Conservation (phyloP, 129 eudicot genomes). For the Smallanthus sonchifolius region DNA sequence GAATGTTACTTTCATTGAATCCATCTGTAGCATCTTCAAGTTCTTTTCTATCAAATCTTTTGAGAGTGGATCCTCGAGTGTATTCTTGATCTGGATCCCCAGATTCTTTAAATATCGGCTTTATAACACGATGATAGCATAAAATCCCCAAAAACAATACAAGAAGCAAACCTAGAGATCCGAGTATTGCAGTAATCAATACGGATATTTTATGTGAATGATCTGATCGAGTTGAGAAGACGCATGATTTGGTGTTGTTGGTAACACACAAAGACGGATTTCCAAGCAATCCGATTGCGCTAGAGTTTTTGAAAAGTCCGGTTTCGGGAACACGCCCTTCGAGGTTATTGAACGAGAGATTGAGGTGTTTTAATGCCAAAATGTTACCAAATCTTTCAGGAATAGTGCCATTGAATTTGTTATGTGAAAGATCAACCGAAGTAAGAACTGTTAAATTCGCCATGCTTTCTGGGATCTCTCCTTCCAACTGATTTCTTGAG, state of each 20-base stretch:
- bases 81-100: constrained; percentile 27
- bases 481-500: constrained; percentile 61
- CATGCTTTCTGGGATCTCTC: constrained; percentile 50
- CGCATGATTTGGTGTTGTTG: constrained; percentile 33
- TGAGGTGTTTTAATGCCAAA: constrained; percentile 42
- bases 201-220: constrained; percentile 25
- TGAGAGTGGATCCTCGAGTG: constrained; percentile 34
- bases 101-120: background rate
- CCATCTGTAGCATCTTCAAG: constrained; percentile 51
- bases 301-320: constrained; percentile 44
- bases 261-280: constrained; percentile 62
- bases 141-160: constrained; percentile 27
- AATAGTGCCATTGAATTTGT: constrained; percentile 55
- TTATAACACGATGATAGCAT: constrained; percentile 21
- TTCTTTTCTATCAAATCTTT: constrained; percentile 55
- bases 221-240: background rate
- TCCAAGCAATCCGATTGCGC: constrained; percentile 46
- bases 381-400: constrained; percentile 53
- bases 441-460: constrained; percentile 37
- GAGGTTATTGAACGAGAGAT: constrained; percentile 72
- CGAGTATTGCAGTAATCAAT: constrained; percentile 39
- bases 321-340: constrained; percentile 62
- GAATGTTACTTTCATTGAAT: constrained; percentile 51
- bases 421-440: constrained; percentile 61
- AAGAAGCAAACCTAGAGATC: constrained; percentile 34